Evolutionary conservation across 1,139 yeast species (phyloP), one percentile per base, ranked within the genome.

Genomic region (Zygotorulaspora mrakii): DNA sequence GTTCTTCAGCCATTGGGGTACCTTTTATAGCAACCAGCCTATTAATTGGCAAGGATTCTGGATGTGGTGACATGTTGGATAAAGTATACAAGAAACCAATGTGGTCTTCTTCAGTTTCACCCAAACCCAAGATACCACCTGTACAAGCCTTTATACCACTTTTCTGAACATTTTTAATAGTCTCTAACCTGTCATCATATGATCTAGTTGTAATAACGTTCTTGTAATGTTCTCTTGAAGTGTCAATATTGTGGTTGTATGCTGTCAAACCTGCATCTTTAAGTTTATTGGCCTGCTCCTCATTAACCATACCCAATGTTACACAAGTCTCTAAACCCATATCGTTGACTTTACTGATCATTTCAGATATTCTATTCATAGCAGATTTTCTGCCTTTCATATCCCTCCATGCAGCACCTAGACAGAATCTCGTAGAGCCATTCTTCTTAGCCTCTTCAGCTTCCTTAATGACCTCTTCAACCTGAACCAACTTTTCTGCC

Each of bases 391-490:
- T 68, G 7, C 94, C 94, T 33, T 70, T 68, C 94, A 84, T 83
- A 47, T 82, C 91, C 57, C 94, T 71, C 91, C 91, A 84, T 1
- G 94, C 94, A 9, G 91, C 87, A 31, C 94, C 94, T 81, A 83
- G 77, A 57, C 94, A 83, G 55, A 83, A 83, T 46, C 94, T 68
- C 0, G 94, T 83, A 0, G 83, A 75, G 0, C 91, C 91, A 48
- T 82, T 82, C 4, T 56, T 66, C 53, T 81, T 79, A 4, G 94
- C 91, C 38, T 71, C 71, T 34, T 64, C 65, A 0, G 94, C 94
- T 31, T 77, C 81, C 36, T 66, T 70, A 55, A 80, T 65, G 1
- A 84, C 91, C 18, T 71, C 70, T 2, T 81, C 88, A 10, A 82
- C 59, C 17, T 69, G 65, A 16, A 82, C 71, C 64, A 82, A 64